These are phyloP conservation scores for Schizochytrium sp. DNA, from an alignment of 108 stramenopile genomes.

Conservation along the genomic window DNA sequence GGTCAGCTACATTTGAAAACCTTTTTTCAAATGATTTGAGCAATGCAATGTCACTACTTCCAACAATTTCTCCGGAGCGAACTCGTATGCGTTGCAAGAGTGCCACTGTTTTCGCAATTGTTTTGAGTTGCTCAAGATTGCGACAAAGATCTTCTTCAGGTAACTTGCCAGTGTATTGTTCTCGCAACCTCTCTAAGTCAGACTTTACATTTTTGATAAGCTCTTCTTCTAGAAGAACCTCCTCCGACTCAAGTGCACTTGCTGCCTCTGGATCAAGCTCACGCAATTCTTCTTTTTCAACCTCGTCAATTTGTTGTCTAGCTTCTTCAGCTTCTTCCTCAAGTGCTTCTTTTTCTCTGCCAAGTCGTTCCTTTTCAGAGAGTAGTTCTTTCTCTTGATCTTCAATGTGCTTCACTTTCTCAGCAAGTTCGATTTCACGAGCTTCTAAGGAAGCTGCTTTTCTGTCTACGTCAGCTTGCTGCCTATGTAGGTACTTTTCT, in stretches of 20 bases:
- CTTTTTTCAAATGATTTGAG: no score
- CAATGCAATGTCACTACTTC: no score
- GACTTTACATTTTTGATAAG: not conserved
- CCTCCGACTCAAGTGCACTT: not conserved
- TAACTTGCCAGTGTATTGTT: not conserved
- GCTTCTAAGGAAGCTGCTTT: not conserved
- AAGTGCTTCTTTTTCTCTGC: not conserved
- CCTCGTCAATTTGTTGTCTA: not conserved
- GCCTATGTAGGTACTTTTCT: not conserved
- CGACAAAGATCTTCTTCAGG: not conserved
- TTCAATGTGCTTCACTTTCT: not conserved
- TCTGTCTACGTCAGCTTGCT: not conserved
- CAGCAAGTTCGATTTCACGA: not conserved
- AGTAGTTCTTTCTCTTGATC: slow-evolving; percentile 40
- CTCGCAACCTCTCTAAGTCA: not conserved
- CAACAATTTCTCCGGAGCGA: no score
- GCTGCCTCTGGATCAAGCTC: slow-evolving; percentile 34
- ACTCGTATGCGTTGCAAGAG: not conserved
- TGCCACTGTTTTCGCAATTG: not conserved
- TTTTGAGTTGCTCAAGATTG: not conserved
- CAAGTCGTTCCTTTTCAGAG: slow-evolving; percentile 3
- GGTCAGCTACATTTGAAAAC: not conserved
- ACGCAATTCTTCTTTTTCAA: slow-evolving; percentile 36
- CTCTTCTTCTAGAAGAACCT: not conserved
- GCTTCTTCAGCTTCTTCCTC: slow-evolving; percentile 35